Base-by-base conservation (phyloP, 1,284 basidiomycete genomes). In the Ganoderma meredithae region DNA sequence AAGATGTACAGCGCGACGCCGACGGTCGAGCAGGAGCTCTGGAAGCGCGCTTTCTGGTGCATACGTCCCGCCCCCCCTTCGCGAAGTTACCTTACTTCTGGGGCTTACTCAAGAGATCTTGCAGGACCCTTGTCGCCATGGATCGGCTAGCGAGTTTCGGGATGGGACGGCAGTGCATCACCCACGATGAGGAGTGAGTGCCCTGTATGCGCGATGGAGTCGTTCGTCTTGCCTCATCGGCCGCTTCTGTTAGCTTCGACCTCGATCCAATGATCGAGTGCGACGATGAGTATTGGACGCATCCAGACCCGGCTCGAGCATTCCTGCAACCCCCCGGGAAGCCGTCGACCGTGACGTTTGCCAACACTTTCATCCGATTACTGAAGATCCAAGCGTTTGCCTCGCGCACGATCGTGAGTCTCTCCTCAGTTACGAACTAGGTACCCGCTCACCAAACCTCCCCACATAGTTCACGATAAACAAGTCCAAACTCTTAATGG, bases 141-240 rank as follows among this genome's bases (percentile, higher is more conserved):
- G 92, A 94, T 75, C 83, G 92, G 39, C 78, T 84, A 63, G 82
- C 88, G 60, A 93, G 93, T 73, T 85, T 90, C 5, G 85, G 85
- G 0, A 82, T 96, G 19, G 95, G 95, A 8, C 82, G 95, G 22
- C 93, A 94, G 0, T 90, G 92, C 75, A 91, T 90, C 1, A 88
- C 95, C 47, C 92, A 95, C 65, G 94, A 96, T 68, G 93, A 95
- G 76, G 95, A 96, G 92, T 93, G 72, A 27, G 89, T 81, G 3
- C 4, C 33, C 33, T 31, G n/a, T 52, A 17, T 60, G 55, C 15
- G 19, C 17, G 17, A 39, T 40, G 15, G 31, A 41, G 25, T 4
- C 12, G 10, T 5, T n/a, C 2, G 13, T 17, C 25, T 56, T 31
- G 22, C 8, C 33, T 39, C 22, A n/a, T 27, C 13, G 2, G 59